A percentile compares a stretch with the other conserved stretches of the same genome.
Conservation (phyloP, 805 yeast genomes). For the Maudiozyma saulgeensis region DNA sequence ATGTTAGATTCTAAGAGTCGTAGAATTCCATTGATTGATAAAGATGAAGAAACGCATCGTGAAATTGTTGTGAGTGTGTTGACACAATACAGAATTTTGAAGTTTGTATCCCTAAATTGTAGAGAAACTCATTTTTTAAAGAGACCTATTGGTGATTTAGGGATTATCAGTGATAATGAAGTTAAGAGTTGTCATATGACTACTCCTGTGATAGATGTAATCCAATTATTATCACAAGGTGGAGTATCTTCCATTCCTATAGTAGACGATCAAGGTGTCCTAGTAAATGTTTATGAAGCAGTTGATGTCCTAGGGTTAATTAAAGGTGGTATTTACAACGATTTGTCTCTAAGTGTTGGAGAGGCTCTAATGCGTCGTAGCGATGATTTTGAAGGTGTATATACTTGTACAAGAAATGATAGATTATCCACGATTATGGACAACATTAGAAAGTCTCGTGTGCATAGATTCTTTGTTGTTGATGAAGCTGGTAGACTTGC, state of each 20-base stretch:
- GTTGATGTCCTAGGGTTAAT: constrained; percentile 88
- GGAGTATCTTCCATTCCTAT: constrained; percentile 93
- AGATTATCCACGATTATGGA: constrained; percentile 83
- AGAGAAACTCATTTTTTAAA: constrained; percentile 80
- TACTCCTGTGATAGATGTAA: constrained; percentile 90
- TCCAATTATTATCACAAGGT: constrained; percentile 63
- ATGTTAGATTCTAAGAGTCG: constrained; percentile 85
- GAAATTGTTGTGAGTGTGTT: constrained; percentile 92
- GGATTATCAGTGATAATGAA: constrained; percentile 46
- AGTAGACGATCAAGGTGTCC: constrained; percentile 55
- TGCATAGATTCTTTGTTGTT: constrained; percentile 87
- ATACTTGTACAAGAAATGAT: constrained; percentile 86
- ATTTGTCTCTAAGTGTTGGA: constrained; percentile 83
- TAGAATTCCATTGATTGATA: constrained; percentile 88
- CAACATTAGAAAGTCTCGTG: constrained; percentile 80
- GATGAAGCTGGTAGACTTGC: constrained; percentile 68
- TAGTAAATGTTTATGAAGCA: constrained; percentile 89
- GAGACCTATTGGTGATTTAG: constrained; percentile 62
- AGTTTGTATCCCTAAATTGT: constrained; percentile 92
- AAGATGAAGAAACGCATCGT: constrained; percentile 82
- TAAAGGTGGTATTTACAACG: constrained; percentile 90
- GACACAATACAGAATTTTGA: constrained; percentile 91
- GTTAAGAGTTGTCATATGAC: constrained; percentile 78
- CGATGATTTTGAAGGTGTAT: constrained; percentile 95
- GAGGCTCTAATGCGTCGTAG: constrained; percentile 84